Base-by-base conservation (phyloP, 2,329 filamentous ascomycete genomes). In the Dactylellina cionopaga region DNA sequence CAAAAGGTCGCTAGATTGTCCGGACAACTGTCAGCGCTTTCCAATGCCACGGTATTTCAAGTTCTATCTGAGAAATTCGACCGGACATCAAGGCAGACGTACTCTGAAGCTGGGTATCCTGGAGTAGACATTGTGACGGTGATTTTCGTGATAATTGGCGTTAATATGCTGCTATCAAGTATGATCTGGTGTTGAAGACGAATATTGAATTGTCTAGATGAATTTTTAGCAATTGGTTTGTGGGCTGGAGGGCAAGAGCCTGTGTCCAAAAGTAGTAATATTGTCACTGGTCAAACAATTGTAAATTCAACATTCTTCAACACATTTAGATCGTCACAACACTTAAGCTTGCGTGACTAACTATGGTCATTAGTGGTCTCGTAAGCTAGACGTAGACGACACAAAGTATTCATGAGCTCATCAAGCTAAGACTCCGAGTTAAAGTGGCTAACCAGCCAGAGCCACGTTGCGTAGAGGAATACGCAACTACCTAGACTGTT, bases 241-340 rank as follows among this genome's bases (percentile, higher is more conserved):
- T 65, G 59, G 59, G 68, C 52, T 31, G 58, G 25, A 72, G 68
- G 68, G 68, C 68, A 72, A 72, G 68, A 72, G 68, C 68, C 68
- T 72, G 27, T 39, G 19, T 6, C 59, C 59, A 13, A 37, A 65
- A 46, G 13, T 2, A 24, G 68, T 1, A 65, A 19, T 15, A n/a
- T 72, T 13, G 11, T 13, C 2, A 3, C 33, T 2, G 2, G 22
- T 7, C 68, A 72, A 72, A 72, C 68, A 13, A 7, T n/a, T 44
- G 2, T 19, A 1, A 35, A n/a, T 43, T 25, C 47, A 49, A 72
- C 68, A 22, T 59, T 29, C 5, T 5, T 24, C 65, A 71, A 71
- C 65, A 52, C 56, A 44, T 37, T 13, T 19, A 5, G 3, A 4
- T 17, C 19, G 2, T 25, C 35, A 27, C 39, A 35, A 46, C 39